A percentile compares a stretch with the other conserved stretches of the same genome.
Conservation (phyloP, 768 basidiomycete species). For the Suillus plorans region DNA sequence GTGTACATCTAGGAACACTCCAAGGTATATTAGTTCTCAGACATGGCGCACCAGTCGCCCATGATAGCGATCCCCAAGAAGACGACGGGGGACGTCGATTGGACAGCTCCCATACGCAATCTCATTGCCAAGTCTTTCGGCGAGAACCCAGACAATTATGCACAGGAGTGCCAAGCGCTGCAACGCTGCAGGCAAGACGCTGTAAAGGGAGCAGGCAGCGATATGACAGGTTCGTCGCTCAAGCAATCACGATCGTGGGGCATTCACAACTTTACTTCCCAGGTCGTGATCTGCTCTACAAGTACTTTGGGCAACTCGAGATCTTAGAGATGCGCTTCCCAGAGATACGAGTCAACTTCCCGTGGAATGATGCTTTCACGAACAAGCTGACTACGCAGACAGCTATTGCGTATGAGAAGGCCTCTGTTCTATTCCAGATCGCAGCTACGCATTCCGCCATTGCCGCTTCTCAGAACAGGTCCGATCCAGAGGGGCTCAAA, state of each 20-base stretch:
- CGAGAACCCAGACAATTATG: slow-evolving; percentile 88
- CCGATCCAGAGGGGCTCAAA: slow-evolving; percentile 90
- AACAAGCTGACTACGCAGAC: slow-evolving; percentile 92
- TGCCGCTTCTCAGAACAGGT: slow-evolving; percentile 79
- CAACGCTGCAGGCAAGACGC: slow-evolving; percentile 96
- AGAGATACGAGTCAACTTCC: slow-evolving; percentile 93
- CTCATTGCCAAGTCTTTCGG: slow-evolving; percentile 91
- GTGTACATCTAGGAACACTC: neutral
- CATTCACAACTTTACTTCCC: slow-evolving; percentile 10
- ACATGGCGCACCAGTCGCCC: slow-evolving; percentile 79
- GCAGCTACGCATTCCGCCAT: slow-evolving; percentile 92
- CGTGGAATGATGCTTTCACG: slow-evolving; percentile 97
- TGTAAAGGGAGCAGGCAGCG: slow-evolving; percentile 93
- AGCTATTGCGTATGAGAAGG: slow-evolving; percentile 97
- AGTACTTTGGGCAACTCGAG: slow-evolving; percentile 99
- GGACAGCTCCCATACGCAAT: slow-evolving; percentile 83
- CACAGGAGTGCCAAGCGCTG: slow-evolving; percentile 77
- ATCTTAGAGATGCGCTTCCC: slow-evolving; percentile 95
- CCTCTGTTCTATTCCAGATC: slow-evolving; percentile 95
- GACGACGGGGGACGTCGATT: slow-evolving; percentile 95
- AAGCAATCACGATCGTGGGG: slow-evolving; percentile 1
- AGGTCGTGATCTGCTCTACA: slow-evolving; percentile 95
- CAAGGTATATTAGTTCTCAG: slow-evolving; percentile 1
- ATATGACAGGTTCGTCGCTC: slow-evolving; percentile 72
- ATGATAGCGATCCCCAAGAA: slow-evolving; percentile 93